These are phyloP conservation scores for Aspergillus aculeatus DNA, from an alignment of 2,329 filamentous ascomycete species.

Conservation along the genomic window DNA sequence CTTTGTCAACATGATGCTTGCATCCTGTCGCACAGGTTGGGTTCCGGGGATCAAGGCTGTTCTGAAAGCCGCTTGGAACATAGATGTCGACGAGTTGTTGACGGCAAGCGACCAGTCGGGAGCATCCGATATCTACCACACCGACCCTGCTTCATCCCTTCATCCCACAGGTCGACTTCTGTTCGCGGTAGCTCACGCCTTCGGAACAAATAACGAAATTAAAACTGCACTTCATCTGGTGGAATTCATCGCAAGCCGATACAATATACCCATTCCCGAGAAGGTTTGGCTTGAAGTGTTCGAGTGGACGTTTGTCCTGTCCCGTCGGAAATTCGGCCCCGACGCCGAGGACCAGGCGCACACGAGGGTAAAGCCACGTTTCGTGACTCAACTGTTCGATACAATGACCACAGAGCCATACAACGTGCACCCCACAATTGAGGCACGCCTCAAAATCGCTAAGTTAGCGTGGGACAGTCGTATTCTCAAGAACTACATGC, in stretches of 20 bases:
- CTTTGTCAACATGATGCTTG: constrained; percentile 54
- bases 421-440: constrained; percentile 56
- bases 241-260: constrained; percentile 61
- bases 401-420: constrained; percentile 61
- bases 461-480: constrained; percentile 26
- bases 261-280: constrained; percentile 56
- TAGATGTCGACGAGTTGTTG: constrained; percentile 49
- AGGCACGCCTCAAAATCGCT: constrained; percentile 49
- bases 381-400: constrained; percentile 57
- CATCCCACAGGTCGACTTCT: constrained; percentile 61
- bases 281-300: constrained; percentile 67
- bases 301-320: constrained; percentile 64
- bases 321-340: constrained; percentile 41
- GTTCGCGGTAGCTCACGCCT: constrained; percentile 65
- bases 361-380: constrained; percentile 40
- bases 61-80: constrained; percentile 54
- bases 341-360: constrained; percentile 24
- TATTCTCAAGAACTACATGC: constrained; percentile 23
- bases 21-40: constrained; percentile 54
- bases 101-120: constrained; percentile 31
- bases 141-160: constrained; percentile 53
- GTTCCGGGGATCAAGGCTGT: constrained; percentile 47
- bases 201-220: constrained; percentile 66
- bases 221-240: constrained; percentile 59
- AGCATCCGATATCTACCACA: constrained; percentile 38